Base-by-base conservation (phyloP, 768 basidiomycete species). In the Leccinellum luteum region DNA sequence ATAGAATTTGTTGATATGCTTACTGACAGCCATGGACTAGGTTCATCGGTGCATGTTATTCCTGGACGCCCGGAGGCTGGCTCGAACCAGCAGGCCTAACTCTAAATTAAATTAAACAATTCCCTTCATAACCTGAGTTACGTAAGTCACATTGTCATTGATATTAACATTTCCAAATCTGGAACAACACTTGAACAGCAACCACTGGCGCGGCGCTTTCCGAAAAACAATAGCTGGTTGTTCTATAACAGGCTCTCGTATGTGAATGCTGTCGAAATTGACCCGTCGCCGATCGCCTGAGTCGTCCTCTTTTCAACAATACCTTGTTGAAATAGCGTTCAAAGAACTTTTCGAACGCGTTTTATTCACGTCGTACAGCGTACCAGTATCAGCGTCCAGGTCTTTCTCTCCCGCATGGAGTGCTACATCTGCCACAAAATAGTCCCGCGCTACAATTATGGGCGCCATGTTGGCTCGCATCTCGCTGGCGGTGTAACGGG, bases 361-460 rank as follows among this genome's bases (percentile, higher is more conserved):
- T n/a, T 38, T n/a, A n/a, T 9, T 15, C 38, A 2, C 17, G n/a
- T n/a, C 38, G 9, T n/a, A 38, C 38, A 38, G n/a, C n/a, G n/a
- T n/a, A 25, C 25, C 25, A n/a, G n/a, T 25, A 4, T 25, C 25
- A 25, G 38, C 35, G 9, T 38, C 9, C 35, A 38, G 28, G n/a
- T 38, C n/a, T 38, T n/a, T n/a, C 38, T 38, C n/a, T 8, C 17
- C 14, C 35, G 4, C 35, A 61, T 69, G 58, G 30, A 56, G 60
- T 68, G 66, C 14, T 49, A 57, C 49, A 54, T 67, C 38, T 69
- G 66, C 41, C 47, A 52, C 27, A 13, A 41, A 17, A 6, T n/a
- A 17, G n/a, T 68, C 43, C 3, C 51, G 35, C 62, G 31, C 9
- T 21, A 57, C 41, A 49, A 69, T n/a, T 64, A 58, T 34, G 45